Evolutionary conservation across 148 eudicot genomes (phyloP).

Genomic region (Tetragonia tetragonoides): DNA sequence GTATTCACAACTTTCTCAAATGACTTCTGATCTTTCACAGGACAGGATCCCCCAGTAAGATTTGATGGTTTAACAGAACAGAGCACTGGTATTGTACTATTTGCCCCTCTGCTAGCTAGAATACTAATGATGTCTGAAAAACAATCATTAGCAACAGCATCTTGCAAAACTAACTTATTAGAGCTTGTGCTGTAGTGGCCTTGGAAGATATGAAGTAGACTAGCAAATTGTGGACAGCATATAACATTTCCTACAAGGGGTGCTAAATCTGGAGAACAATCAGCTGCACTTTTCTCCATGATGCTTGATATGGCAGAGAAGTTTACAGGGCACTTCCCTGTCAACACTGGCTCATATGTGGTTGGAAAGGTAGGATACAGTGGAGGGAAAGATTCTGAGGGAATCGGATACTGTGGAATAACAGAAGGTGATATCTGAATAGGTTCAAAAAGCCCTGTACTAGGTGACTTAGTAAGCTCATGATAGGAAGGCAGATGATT

Average conservation of each 20-base stretch:
- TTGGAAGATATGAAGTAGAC: conserved; percentile 78
- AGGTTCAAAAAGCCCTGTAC: conserved; percentile 58
- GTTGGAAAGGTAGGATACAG: conserved; percentile 76
- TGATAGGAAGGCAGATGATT: conserved; percentile 37
- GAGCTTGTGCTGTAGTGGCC: conserved; percentile 65
- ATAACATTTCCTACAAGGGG: conserved; percentile 71
- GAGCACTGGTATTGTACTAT: conserved; percentile 57
- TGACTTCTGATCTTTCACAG: conserved; percentile 58
- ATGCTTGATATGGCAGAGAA: conserved; percentile 76
- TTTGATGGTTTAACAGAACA: conserved; percentile 77
- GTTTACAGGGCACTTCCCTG: conserved; percentile 90
- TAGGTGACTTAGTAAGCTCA: conserved; percentile 54
- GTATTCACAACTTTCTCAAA: conserved; percentile 82
- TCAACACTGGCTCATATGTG: conserved; percentile 72
- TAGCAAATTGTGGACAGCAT: conserved; percentile 90
- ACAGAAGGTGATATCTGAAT: conserved; percentile 86
- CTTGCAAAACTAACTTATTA: conserved; percentile 58
- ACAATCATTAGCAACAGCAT: conserved; percentile 69
- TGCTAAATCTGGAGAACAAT: conserved; percentile 72
- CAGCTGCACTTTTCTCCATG: conserved; percentile 84
- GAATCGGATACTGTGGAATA: conserved; percentile 67
- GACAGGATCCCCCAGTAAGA: conserved; percentile 90
- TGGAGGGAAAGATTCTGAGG: conserved; percentile 56
- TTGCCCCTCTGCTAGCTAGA: conserved; percentile 86
- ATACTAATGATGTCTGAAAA: conserved; percentile 73